Base-by-base conservation (phyloP, 2,329 filamentous ascomycete genomes). In the Cucurbitaria berberidis region DNA sequence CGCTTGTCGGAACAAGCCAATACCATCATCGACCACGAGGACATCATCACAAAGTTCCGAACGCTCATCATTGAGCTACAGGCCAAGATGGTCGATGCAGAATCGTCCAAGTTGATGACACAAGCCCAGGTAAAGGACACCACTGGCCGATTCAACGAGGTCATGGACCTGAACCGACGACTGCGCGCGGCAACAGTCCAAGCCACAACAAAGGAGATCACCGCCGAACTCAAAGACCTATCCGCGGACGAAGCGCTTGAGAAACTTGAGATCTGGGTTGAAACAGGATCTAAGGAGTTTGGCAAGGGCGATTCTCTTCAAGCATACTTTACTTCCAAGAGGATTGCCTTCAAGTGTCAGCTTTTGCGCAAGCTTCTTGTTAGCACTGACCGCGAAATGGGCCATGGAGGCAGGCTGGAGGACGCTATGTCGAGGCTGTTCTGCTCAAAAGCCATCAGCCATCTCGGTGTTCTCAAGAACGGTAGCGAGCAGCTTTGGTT, bases 101-200 rank as follows among this genome's bases (percentile, higher is more conserved):
- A 91, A 54, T 90, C 93, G 11, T 96, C 92, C 3, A 91, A 96
- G 67, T 91, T 93, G 39, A 89, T 98, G 63, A 96, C 92, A 0
- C 95, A 98, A 74, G 89, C 89, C 15, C 93, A 98, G 73, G 92
- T 93, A 0, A 92, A 93, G 72, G 91, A 98, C 73, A 85, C 98
- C 49, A 93, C 88, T 60, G 90, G 86, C 66, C 89, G 91, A 57
- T 96, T 93, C 39, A 86, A 92, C 58, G 92, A 93, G 48, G 96
- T 99, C 89, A 90, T 96, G 85, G 93, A 99, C 68, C 83, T 99
- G 40, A 98, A 98, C 75, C 85, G 93, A 83, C 96, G 96, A 77
- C 83, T 99, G 38, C 93, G 96, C 69, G 85, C 90, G 50, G 96
- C 92, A 11, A 92, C 92, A 10, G 85, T 91, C 35, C 96, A 96